These are phyloP conservation scores for Zygosaccharomyces pseudorouxii DNA, from an alignment of 805 yeast species.

Conservation along the genomic window DNA sequence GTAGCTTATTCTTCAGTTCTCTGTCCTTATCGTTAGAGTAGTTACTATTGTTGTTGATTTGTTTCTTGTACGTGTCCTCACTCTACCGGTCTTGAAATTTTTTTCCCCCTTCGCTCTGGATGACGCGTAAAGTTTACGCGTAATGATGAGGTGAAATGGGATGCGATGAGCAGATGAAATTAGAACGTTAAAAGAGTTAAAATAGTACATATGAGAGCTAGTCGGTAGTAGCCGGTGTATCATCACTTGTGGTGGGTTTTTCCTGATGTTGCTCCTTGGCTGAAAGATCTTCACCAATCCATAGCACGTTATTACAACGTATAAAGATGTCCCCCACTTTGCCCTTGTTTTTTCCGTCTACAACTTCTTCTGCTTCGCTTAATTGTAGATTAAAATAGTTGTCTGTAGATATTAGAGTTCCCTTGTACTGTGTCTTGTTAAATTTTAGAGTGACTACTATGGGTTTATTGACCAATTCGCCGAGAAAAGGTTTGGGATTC, in stretches of 20 bases:
- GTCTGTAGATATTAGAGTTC: constrained; percentile 73
- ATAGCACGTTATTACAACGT: constrained; percentile 86
- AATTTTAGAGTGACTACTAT: constrained; percentile 83
- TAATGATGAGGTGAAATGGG: not conserved
- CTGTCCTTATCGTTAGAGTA: not conserved
- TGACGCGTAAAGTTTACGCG: not conserved
- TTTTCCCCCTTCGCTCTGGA: not conserved
- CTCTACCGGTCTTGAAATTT: not conserved
- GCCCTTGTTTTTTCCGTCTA: constrained; percentile 46
- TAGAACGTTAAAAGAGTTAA: not conserved
- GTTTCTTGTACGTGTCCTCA: constrained; percentile 1
- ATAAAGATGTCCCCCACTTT: constrained; percentile 74
- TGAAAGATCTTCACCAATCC: constrained; percentile 14
- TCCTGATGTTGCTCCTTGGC: not conserved
- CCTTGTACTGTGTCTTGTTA: constrained; percentile 84
- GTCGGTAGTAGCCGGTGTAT: not conserved
- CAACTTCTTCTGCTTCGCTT: constrained; percentile 53
- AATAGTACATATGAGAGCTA: constrained; percentile 1
- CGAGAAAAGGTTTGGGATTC: constrained; percentile 88
- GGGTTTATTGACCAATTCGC: constrained; percentile 62
- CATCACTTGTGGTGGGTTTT: not conserved
- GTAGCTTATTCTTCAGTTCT: not conserved
- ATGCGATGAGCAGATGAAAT: not conserved
- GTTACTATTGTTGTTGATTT: not conserved
- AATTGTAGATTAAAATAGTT: constrained; percentile 88